These are phyloP conservation scores for Capsicum pubescens DNA, from an alignment of 257 asterid genomes.

Conservation along the genomic window DNA sequence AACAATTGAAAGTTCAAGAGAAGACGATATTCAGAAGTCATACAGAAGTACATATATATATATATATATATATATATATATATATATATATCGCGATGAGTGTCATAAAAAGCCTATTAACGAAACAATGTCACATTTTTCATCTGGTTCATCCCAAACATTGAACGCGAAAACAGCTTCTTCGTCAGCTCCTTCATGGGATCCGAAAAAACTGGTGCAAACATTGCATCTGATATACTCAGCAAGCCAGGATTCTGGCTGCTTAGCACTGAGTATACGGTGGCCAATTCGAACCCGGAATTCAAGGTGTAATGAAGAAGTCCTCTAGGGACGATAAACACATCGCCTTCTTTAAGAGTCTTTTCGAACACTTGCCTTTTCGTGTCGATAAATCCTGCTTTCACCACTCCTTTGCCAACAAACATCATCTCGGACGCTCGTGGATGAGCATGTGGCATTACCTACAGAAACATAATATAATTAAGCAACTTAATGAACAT, in stretches of 20 bases:
- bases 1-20: neutral
- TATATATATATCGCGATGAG: too few species aligned
- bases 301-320: slow-evolving; percentile 69
- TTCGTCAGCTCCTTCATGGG: slow-evolving; percentile 40
- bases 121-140: slow-evolving; percentile 43
- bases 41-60: neutral
- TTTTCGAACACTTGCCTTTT: slow-evolving; percentile 50
- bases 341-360: slow-evolving; percentile 59
- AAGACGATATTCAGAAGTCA: neutral
- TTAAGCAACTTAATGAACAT: neutral
- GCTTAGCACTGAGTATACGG: slow-evolving; percentile 56
- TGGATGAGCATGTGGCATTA: slow-evolving; percentile 60
- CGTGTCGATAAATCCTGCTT: slow-evolving; percentile 68
- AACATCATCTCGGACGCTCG: slow-evolving; percentile 78
- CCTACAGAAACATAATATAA: neutral
- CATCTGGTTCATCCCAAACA: slow-evolving; percentile 48
- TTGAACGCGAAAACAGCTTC: slow-evolving; percentile 41
- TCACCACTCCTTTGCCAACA: slow-evolving; percentile 54
- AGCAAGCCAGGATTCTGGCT: slow-evolving; percentile 81
- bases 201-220: slow-evolving; percentile 34
- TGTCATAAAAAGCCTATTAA: neutral
- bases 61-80: too few species aligned
- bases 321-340: slow-evolving; percentile 71
- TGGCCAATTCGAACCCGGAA: slow-evolving; percentile 61
- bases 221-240: slow-evolving; percentile 52